phyloP scores from a whole-genome alignment of 2,329 filamentous ascomycete genomes.

The Phaeosphaeriaceae sp. region DNA sequence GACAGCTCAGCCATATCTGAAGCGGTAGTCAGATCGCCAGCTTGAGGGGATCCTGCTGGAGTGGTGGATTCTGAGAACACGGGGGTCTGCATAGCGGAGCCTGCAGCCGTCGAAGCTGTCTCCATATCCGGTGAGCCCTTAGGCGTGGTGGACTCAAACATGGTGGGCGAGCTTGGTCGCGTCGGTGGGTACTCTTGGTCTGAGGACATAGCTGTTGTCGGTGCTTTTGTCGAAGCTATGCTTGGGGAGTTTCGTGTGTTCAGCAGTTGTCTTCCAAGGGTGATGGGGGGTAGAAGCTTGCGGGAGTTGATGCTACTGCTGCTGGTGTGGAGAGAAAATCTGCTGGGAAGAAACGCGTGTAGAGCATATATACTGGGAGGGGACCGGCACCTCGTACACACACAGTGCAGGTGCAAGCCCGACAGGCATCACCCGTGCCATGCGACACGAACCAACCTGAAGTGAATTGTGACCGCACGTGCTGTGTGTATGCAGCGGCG shows the following conservation, averaged over 20 bases:
- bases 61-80: too few relatives aligned
- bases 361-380: neutral
- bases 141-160: too few relatives aligned
- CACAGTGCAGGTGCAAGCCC: neutral
- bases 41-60: neutral
- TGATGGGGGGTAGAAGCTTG: neutral
- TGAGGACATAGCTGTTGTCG: neutral
- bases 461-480: neutral
- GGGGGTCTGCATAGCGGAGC: too few relatives aligned
- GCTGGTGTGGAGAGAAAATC: neutral
- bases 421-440: neutral
- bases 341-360: neutral
- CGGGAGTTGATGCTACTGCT: neutral
- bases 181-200: neutral
- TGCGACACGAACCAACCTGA: neutral
- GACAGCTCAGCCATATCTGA: neutral
- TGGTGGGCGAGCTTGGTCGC: neutral
- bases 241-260: neutral
- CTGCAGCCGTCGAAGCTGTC: too few relatives aligned
- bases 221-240: neutral
- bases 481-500: neutral
- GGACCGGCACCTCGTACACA: neutral
- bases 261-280: neutral
- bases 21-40: neutral
- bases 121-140: too few relatives aligned